Evolutionary conservation across 176 grass and related monocot genomes (phyloP).

Genomic region (Hordeum marinum): DNA sequence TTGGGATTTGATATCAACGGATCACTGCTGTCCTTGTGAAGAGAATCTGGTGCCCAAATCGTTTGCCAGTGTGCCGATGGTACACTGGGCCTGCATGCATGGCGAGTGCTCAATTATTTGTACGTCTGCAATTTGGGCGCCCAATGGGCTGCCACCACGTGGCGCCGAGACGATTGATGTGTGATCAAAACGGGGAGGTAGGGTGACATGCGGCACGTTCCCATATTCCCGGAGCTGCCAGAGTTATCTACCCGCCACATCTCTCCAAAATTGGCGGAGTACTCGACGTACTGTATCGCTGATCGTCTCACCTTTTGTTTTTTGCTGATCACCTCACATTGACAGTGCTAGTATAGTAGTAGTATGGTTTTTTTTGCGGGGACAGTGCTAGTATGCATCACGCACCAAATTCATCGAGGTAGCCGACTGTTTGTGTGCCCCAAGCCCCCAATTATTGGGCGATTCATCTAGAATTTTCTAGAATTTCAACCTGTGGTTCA

Average conservation of each 20-base stretch:
- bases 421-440: background rate
- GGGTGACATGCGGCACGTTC: background rate
- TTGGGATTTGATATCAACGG: background rate
- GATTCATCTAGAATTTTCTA: background rate
- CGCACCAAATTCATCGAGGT: background rate
- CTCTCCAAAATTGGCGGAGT: background rate
- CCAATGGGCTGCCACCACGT: background rate
- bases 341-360: no score
- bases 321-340: background rate
- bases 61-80: background rate
- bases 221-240: constrained; percentile 26
- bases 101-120: constrained; percentile 17
- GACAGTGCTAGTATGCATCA: background rate
- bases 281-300: background rate
- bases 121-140: background rate
- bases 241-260: background rate
- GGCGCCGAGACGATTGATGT: background rate
- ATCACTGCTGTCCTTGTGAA: constrained; percentile 1
- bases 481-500: background rate
- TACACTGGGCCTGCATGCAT: background rate
- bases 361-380: no score
- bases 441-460: background rate
- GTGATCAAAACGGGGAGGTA: background rate
- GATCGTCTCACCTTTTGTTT: no score
- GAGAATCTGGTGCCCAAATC: background rate